Conservation (phyloP, 2,329 filamentous ascomycete genomes). For the Colletotrichum sp. region DNA sequence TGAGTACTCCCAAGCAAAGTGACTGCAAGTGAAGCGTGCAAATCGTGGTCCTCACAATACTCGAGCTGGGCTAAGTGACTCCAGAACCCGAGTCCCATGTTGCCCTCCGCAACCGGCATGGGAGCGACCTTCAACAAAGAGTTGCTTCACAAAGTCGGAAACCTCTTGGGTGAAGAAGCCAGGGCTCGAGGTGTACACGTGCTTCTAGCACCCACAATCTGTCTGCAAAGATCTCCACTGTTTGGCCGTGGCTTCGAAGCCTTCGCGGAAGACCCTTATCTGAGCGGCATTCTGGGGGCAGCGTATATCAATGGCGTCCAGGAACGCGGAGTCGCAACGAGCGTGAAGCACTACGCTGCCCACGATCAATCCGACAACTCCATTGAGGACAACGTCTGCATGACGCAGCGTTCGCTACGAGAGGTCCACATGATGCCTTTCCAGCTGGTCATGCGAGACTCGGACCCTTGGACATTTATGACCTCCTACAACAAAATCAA, state of each 20-base stretch:
- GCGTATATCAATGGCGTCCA: slow-evolving; percentile 49
- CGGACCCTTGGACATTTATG: slow-evolving; percentile 60
- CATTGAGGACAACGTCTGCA: slow-evolving; percentile 27
- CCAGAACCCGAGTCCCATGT: slow-evolving; percentile 27
- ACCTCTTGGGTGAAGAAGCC: slow-evolving; percentile 59
- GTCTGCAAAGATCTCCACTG: slow-evolving; percentile 51
- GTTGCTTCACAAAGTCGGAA: slow-evolving; percentile 60
- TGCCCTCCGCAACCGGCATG: slow-evolving; percentile 33
- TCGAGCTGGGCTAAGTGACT: not conserved
- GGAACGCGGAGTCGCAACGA: slow-evolving; percentile 44
- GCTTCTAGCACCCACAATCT: slow-evolving; percentile 69
- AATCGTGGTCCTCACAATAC: not conserved
- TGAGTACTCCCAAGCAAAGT: not conserved
- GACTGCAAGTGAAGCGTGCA: not conserved
- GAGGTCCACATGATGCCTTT: slow-evolving; percentile 64
- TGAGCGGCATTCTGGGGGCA: slow-evolving; percentile 48
- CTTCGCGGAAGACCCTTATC: slow-evolving; percentile 51
- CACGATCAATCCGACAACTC: slow-evolving; percentile 24
- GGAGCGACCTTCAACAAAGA: slow-evolving; percentile 68
- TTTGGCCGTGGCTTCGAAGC: slow-evolving; percentile 54
- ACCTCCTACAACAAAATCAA: slow-evolving; percentile 66
- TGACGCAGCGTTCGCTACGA: slow-evolving; percentile 33
- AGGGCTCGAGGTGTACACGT: slow-evolving; percentile 70
- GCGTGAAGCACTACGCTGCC: slow-evolving; percentile 51
- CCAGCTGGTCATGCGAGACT: slow-evolving; percentile 59